These are phyloP conservation scores for Penicillium salamii DNA, from an alignment of 495 filamentous ascomycete species.

Conservation along the genomic window DNA sequence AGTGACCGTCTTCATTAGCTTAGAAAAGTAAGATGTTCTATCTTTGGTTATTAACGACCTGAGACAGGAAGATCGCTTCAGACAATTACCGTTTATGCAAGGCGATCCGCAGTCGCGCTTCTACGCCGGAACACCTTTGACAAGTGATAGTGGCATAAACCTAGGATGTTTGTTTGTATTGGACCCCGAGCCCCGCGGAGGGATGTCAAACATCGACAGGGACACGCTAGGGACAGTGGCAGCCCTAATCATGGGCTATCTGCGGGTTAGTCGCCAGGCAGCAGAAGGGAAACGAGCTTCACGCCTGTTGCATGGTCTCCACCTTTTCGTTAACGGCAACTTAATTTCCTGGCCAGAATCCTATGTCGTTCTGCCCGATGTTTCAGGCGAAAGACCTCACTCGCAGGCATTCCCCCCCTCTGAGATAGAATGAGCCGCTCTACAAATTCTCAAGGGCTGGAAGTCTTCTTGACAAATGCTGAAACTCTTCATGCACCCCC, in stretches of 20 bases:
- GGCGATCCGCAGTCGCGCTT: conserved; percentile 28
- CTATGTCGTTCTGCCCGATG: no score
- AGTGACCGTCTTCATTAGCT: background rate
- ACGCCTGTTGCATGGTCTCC: conserved; percentile 52
- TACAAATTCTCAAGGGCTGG: no score
- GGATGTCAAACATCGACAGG: conserved; percentile 19
- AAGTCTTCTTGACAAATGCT: no score
- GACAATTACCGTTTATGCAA: conserved; percentile 26
- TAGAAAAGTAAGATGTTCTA: conserved; percentile 7
- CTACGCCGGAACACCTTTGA: conserved; percentile 43
- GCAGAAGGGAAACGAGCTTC: conserved; percentile 46
- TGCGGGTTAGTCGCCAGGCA: conserved; percentile 47
- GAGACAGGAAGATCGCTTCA: conserved; percentile 25
- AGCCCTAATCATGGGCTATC: conserved; percentile 51
- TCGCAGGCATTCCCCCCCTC: background rate
- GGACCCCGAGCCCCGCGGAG: conserved; percentile 35
- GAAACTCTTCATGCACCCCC: no score
- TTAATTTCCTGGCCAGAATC: no score
- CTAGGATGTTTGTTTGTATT: conserved; percentile 63
- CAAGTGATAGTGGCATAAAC: conserved; percentile 57
- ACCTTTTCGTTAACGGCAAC: conserved; percentile 51
- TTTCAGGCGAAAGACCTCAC: background rate
- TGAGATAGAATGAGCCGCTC: no score
- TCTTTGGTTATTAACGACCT: conserved; percentile 31
- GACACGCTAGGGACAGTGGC: conserved; percentile 39